Evolutionary conservation across 495 filamentous ascomycete genomes (phyloP).

Genomic region (Tuber magnatum): DNA sequence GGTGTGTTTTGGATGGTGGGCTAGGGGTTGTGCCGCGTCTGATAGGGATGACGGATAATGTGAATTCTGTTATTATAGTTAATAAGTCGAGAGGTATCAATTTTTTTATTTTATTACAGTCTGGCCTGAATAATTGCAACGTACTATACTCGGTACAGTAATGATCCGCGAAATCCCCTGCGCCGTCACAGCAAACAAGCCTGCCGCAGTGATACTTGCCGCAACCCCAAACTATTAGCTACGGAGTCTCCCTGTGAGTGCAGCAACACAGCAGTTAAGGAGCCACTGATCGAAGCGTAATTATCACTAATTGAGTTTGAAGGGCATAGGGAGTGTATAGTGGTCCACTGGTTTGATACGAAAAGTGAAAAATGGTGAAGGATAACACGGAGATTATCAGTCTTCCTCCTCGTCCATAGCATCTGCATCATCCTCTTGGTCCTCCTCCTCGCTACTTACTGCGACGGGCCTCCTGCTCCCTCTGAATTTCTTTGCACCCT

Average conservation of each 20-base stretch:
- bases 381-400: not conserved
- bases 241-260: not conserved
- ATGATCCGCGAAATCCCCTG: not conserved
- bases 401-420: not conserved
- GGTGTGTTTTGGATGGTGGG: too few species aligned
- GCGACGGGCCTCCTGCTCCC: not conserved
- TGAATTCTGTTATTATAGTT: too few species aligned
- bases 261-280: not conserved
- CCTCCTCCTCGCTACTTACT: not conserved
- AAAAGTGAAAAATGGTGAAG: not conserved
- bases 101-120: not conserved
- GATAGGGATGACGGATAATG: too few species aligned
- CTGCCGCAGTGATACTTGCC: not conserved
- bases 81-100: not conserved
- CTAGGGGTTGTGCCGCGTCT: too few species aligned
- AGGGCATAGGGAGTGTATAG: not conserved
- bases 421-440: not conserved
- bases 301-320: not conserved
- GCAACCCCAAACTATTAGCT: not conserved
- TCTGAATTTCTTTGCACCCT: not conserved
- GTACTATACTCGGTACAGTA: not conserved
- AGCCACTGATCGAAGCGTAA: not conserved
- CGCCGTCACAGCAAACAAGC: not conserved
- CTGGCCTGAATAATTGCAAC: not conserved
- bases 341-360: not conserved